Evolutionary conservation across 805 yeast species (phyloP), one percentile per base, ranked within the genome.

Genomic region (fission yeast (Schizosaccharomyces pombe)): DNA sequence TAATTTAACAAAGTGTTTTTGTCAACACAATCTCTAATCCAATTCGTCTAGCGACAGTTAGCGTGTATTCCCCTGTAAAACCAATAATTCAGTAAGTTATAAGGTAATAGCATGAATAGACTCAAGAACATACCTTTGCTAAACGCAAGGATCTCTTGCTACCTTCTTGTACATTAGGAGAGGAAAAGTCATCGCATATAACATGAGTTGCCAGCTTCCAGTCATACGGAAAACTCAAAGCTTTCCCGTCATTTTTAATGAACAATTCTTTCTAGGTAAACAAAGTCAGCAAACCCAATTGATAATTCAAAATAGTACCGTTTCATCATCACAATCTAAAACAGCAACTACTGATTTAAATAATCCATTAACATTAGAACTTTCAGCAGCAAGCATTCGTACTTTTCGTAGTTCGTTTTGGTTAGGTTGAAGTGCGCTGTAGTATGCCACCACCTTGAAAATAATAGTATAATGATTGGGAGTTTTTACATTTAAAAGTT

Each of bases 191-290:
- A n/a, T 43, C 26, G 14, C 30, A n/a, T 22, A 43, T 43, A 43
- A 43, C 49, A n/a, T 43, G 49, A n/a, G 49, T 43, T 14, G 49
- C 30, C n/a, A 19, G 14, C 14, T 43, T 43, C 49, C 49, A 43
- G 14, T 43, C 26, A 14, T 43, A 43, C 4, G 49, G 49, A 24
- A 22, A 43, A 12, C 26, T 43, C n/a, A 43, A 26, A 22, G 26
- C 26, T 22, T 43, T 43, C 6, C 49, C 49, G 8, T 24, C 30
- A 43, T 43, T 9, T 26, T 43, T 19, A 43, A 26, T 5, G 9
- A 43, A 19, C 49, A 43, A 26, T 26, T 22, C 26, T 22, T 19
- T 43, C 49, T 43, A n/a, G 14, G 5, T 9, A 19, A 22, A 22
- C 3, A 11, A 43, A 37, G 43, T 37, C 22, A 37, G 43, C 43